These are phyloP conservation scores for barley (Hordeum vulgare) DNA, from an alignment of 176 grass and related monocot species.

Conservation along the genomic window DNA sequence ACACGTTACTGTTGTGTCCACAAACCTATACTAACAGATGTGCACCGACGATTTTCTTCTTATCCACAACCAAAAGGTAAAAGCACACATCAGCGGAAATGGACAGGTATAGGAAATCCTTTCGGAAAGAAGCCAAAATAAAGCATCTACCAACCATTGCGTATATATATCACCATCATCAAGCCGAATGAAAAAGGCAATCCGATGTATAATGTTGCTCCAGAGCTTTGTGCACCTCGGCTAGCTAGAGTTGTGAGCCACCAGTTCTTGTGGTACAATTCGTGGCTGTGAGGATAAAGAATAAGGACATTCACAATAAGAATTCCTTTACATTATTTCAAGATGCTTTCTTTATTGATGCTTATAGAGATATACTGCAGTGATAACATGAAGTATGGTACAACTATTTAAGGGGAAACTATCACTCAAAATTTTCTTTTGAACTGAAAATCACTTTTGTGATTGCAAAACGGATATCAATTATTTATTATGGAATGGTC, in stretches of 20 bases:
- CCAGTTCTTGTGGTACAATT: background rate
- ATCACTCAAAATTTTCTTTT: background rate
- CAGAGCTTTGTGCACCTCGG: background rate
- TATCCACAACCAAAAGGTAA: background rate
- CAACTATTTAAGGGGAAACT: background rate
- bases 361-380: background rate
- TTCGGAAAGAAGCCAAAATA: background rate
- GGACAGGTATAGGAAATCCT: background rate
- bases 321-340: background rate
- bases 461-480: background rate
- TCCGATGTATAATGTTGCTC: conserved; percentile 12
- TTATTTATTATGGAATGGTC: background rate
- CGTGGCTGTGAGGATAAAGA: background rate
- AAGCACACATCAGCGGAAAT: background rate
- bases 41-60: background rate
- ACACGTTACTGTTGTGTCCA: background rate
- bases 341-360: background rate
- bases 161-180: background rate
- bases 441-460: background rate
- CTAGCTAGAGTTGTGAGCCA: conserved; percentile 1
- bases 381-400: background rate
- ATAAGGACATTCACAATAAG: background rate
- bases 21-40: background rate
- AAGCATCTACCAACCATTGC: background rate
- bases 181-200: background rate